Conservation (phyloP, 1,284 basidiomycete species). For the Puccinia polysora region DNA sequence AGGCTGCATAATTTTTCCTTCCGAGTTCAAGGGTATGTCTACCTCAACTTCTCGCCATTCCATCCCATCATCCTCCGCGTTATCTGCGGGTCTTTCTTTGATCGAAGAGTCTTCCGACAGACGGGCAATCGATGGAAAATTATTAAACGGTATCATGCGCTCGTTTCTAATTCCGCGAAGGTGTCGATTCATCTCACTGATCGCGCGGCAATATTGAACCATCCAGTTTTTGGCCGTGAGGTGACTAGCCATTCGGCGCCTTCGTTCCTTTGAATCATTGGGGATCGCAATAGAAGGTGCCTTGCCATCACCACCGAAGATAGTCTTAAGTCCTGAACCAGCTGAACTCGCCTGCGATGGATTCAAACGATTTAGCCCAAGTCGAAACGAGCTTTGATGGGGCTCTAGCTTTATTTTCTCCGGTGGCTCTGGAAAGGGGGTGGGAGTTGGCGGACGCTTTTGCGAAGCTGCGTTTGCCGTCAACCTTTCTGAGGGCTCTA, state of each 20-base stretch:
- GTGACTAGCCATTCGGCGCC: slow-evolving; percentile 50
- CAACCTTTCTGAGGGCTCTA: slow-evolving; percentile 46
- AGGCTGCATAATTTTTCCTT: slow-evolving; percentile 39
- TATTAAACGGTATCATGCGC: slow-evolving; percentile 26
- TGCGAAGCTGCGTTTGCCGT: not conserved
- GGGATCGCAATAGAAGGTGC: slow-evolving; percentile 77
- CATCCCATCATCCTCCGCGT: slow-evolving; percentile 60
- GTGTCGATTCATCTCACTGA: slow-evolving; percentile 41
- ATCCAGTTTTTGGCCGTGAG: slow-evolving; percentile 84
- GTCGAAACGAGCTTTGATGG: slow-evolving; percentile 31
- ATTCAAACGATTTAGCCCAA: slow-evolving; percentile 25
- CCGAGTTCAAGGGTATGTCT: slow-evolving; percentile 37
- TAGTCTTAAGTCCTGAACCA: slow-evolving; percentile 66
- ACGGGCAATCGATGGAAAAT: slow-evolving; percentile 9
- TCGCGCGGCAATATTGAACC: slow-evolving; percentile 61
- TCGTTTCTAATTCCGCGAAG: slow-evolving; percentile 28
- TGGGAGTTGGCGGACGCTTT: slow-evolving; percentile 45
- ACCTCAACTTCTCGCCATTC: slow-evolving; percentile 45
- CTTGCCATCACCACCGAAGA: slow-evolving; percentile 73
- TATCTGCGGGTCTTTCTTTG: slow-evolving; percentile 53
- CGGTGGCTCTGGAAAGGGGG: slow-evolving; percentile 40
- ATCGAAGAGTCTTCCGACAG: not conserved
- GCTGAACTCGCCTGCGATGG: slow-evolving; percentile 53
- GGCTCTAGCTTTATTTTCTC: slow-evolving; percentile 17
- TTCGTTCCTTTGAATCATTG: slow-evolving; percentile 64